These are phyloP conservation scores for Nicotiana paniculata DNA, from an alignment of 257 asterid genomes.

Conservation along the genomic window DNA sequence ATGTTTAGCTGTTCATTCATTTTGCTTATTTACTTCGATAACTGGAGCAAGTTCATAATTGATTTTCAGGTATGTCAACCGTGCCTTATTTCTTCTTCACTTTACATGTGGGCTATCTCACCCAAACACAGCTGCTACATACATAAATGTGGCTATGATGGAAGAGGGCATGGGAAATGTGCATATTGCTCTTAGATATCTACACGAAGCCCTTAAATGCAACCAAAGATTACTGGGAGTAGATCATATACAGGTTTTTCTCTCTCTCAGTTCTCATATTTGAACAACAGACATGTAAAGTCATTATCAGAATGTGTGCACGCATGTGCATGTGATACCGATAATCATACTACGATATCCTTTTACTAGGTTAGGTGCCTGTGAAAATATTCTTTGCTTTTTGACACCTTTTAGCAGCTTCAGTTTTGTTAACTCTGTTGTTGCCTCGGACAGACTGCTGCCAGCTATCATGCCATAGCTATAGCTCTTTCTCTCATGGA, in stretches of 20 bases:
- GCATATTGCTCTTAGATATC: slow-evolving; percentile 94
- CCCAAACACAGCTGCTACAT: slow-evolving; percentile 99
- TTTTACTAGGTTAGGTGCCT: slow-evolving; percentile 6
- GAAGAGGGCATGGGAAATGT: slow-evolving; percentile 99
- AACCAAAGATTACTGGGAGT: slow-evolving; percentile 83
- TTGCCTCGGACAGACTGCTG: slow-evolving; percentile 79
- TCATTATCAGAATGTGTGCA: neutral
- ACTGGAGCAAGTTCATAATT: neutral
- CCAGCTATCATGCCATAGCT: slow-evolving; percentile 99
- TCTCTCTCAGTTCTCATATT: slow-evolving; percentile 36
- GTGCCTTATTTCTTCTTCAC: slow-evolving; percentile 91
- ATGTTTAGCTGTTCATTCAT: neutral
- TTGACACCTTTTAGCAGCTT: slow-evolving; percentile 16
- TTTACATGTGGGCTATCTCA: slow-evolving; percentile 98
- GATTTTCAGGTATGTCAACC: slow-evolving; percentile 84
- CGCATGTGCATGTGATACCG: neutral
- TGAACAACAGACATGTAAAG: neutral
- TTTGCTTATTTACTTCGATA: neutral
- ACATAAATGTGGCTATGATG: slow-evolving; percentile 99
- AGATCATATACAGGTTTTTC: slow-evolving; percentile 91
- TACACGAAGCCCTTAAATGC: slow-evolving; percentile 99
- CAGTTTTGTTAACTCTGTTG: slow-evolving; percentile 12
- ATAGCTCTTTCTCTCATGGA: slow-evolving; percentile 99
- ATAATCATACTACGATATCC: neutral
- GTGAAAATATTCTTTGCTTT: slow-evolving; percentile 14